Conservation (phyloP, 257 asterid genomes). For the Datura wrightii region DNA sequence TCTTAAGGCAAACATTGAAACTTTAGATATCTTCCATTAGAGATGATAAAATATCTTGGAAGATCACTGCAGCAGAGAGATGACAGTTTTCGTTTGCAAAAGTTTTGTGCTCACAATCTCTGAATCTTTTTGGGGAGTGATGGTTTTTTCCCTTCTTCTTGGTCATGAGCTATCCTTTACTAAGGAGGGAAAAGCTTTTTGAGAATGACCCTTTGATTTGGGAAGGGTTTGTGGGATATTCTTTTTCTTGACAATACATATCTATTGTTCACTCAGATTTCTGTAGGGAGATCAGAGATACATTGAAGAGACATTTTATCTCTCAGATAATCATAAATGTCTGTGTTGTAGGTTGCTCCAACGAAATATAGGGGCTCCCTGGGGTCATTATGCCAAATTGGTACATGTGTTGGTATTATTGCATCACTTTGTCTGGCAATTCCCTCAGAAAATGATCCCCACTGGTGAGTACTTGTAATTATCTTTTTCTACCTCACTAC, state of each 20-base stretch:
- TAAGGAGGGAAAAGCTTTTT: background rate
- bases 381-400: slow-evolving; percentile 84
- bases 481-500: background rate
- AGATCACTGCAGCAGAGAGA: background rate
- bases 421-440: slow-evolving; percentile 66
- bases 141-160: background rate
- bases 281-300: background rate
- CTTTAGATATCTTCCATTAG: background rate
- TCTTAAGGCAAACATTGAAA: background rate
- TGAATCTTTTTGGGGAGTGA: background rate
- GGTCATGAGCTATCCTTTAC: background rate
- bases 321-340: slow-evolving; percentile 32
- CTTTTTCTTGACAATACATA: background rate
- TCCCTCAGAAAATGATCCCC: slow-evolving; percentile 81
- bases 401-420: slow-evolving; percentile 87
- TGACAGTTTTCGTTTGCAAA: slow-evolving; percentile 5
- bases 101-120: background rate
- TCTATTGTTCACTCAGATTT: background rate
- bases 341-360: slow-evolving; percentile 74
- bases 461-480: slow-evolving; percentile 60
- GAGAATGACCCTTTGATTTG: background rate
- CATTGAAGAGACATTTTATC: slow-evolving; percentile 25
- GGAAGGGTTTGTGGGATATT: slow-evolving; percentile 4
- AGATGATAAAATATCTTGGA: background rate
- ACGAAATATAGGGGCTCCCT: slow-evolving; percentile 77